phyloP scores from a whole-genome alignment of 805 yeast species.

The Candida taoyuanica region DNA sequence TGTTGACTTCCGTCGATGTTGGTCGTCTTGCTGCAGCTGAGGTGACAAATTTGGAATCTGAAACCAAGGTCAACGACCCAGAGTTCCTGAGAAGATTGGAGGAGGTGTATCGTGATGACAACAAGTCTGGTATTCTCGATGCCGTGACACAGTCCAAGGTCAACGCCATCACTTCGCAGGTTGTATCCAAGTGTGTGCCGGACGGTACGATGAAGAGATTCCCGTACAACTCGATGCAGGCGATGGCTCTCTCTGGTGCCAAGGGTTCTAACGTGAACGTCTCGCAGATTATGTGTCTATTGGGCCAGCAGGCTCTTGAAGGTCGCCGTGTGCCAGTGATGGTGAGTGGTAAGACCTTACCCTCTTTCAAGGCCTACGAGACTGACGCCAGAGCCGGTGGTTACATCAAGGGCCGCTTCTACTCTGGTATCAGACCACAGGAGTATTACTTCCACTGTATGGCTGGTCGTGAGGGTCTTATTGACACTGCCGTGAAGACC shows the following conservation, averaged over 20 bases:
- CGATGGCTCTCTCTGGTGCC: conserved; percentile 99
- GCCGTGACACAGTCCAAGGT: conserved; percentile 94
- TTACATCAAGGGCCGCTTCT: conserved; percentile 93
- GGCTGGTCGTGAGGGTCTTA: conserved; percentile 99
- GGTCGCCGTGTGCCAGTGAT: conserved; percentile 99
- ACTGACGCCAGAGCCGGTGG: conserved; percentile 99
- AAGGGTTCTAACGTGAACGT: conserved; percentile 98
- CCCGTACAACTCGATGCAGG: conserved; percentile 96
- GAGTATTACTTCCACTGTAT: conserved; percentile 99
- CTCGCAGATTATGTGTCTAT: conserved; percentile 97
- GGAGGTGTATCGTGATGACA: conserved; percentile 91
- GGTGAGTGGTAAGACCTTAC: conserved; percentile 97
- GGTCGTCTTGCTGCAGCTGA: conserved; percentile 94
- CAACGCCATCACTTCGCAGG: conserved; percentile 87
- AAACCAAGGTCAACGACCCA: conserved; percentile 48
- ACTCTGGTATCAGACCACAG: conserved; percentile 96
- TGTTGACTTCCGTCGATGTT: conserved; percentile 69
- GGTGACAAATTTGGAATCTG: conserved; percentile 73
- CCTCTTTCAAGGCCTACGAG: conserved; percentile 94
- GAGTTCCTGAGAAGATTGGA: conserved; percentile 87
- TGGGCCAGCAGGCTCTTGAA: conserved; percentile 98
- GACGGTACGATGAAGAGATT: conserved; percentile 92
- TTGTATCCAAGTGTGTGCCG: conserved; percentile 92
- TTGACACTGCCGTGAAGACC: conserved; percentile 98
- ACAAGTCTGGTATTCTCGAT: conserved; percentile 88